Evolutionary conservation across 1,284 basidiomycete genomes (phyloP), one percentile per base, ranked within the genome.

Genomic region (Cryptococcus sp.): DNA sequence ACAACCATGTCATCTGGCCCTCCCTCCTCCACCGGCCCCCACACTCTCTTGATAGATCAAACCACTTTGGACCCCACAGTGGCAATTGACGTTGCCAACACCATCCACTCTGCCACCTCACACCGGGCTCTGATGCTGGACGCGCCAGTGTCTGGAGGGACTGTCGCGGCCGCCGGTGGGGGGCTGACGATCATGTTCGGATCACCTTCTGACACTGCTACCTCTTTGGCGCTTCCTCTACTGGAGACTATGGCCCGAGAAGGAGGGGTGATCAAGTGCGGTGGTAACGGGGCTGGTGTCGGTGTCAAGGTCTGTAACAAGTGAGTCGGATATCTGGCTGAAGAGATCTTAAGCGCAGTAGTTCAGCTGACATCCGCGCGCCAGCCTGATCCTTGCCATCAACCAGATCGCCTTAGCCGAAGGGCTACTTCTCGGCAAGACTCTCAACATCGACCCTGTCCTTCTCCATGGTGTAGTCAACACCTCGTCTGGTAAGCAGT

Each of bases 351-450:
- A 3, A 12, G 9, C 9, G 21, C 5, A 9, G 4, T 36, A 11
- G 24, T 12, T 15, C 18, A 21, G 44, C 44, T 47, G 33, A 47
- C 33, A 1, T 28, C 7, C 9, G 46, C 36, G 11, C 39, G 33
- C 0, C 56, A 77, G 75, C 57, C 57, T 76, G 42, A 69, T 77
- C 16, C 59, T 76, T 11, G 71, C 73, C 20, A 68, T 73, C 47
- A 77, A 77, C 55, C 75, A 77, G 61, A 73, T 77, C 44, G 75
- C 63, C 9, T 60, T 77, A 9, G 67, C 72, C 2, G 75, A 77
- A 57, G 75, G 73, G 4, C 53, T 75, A 8, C 65, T 70, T 5
- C 54, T 76, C 44, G 74, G 71, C 23, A 57, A 61, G 21, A 64
- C 69, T 9, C 65, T 76, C 18, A 68, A 63, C 8, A 69, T 75